Evolutionary conservation across 805 yeast species (phyloP).

Genomic region (Starmerella stellata): DNA sequence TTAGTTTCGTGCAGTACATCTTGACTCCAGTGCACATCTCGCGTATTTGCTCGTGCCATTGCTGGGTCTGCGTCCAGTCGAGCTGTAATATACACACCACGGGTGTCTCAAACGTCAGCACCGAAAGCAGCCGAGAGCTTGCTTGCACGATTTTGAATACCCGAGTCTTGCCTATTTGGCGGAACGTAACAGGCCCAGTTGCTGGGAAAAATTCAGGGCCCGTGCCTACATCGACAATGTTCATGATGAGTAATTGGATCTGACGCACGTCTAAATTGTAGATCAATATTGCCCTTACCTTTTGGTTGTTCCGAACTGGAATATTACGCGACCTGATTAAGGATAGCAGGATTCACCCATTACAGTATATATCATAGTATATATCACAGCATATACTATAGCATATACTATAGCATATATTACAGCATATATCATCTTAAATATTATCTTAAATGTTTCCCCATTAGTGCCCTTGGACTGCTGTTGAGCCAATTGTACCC

Average conservation of each 20-base stretch:
- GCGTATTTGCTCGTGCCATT: constrained; percentile 1
- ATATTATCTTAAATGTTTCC: too few relatives aligned
- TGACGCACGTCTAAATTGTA: too few relatives aligned
- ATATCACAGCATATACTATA: too few relatives aligned
- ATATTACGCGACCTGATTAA: too few relatives aligned
- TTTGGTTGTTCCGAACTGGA: too few relatives aligned
- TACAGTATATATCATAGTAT: too few relatives aligned
- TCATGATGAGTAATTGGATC: background rate
- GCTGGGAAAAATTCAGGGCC: background rate
- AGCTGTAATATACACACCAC: background rate
- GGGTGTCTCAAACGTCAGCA: background rate
- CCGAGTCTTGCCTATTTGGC: background rate
- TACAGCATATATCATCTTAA: too few relatives aligned
- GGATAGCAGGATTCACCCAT: too few relatives aligned
- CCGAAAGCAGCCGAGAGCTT: background rate
- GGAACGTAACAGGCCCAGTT: background rate
- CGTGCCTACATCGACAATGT: background rate
- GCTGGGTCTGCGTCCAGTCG: constrained; percentile 3
- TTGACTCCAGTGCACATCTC: background rate
- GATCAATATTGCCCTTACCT: too few relatives aligned
- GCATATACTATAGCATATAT: too few relatives aligned
- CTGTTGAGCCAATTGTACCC: too few relatives aligned
- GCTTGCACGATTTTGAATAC: background rate
- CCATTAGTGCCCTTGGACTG: too few relatives aligned
- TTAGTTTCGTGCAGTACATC: background rate